Percentiles rank a stretch among this genome's conserved stretches.
These are phyloP conservation scores for Coniferiporia weirii DNA, from an alignment of 1,284 basidiomycete genomes.

Conservation along the genomic window DNA sequence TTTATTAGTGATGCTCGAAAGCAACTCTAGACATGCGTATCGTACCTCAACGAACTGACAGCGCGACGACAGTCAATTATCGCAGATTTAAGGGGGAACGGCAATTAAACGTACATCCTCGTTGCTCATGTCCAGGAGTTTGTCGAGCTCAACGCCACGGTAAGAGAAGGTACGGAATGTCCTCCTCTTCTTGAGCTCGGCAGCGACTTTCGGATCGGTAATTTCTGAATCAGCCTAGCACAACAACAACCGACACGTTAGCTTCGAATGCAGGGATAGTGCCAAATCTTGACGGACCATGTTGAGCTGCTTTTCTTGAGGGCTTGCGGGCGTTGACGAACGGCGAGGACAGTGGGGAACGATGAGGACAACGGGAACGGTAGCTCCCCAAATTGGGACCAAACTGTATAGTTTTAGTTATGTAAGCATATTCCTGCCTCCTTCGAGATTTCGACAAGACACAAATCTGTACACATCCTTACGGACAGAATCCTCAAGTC, in stretches of 20 bases:
- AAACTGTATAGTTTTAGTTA: conserved; percentile 20
- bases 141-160: conserved; percentile 95
- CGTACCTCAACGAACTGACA: conserved; percentile 71
- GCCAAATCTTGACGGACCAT: conserved; percentile 16
- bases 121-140: conserved; percentile 94
- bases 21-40: conserved; percentile 9
- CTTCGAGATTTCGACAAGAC: background rate
- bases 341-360: conserved; percentile 22
- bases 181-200: conserved; percentile 95
- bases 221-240: conserved; percentile 69
- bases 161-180: conserved; percentile 99
- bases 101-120: conserved; percentile 72
- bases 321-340: conserved; percentile 31
- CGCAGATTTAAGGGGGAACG: background rate
- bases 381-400: background rate
- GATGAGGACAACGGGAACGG: conserved; percentile 1
- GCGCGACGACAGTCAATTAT: conserved; percentile 7
- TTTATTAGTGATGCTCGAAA: conserved; percentile 1
- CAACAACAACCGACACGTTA: conserved; percentile 19
- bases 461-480: background rate
- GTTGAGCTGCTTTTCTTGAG: conserved; percentile 7
- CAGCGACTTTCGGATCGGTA: conserved; percentile 85
- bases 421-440: conserved; percentile 5
- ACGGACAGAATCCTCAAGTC: conserved; percentile 84
- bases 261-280: conserved; percentile 19